A percentile compares a stretch with the other conserved stretches of the same genome.
Evolutionary conservation across 2,329 filamentous ascomycete genomes (phyloP).

Genomic region (Elsinoe arachidis): DNA sequence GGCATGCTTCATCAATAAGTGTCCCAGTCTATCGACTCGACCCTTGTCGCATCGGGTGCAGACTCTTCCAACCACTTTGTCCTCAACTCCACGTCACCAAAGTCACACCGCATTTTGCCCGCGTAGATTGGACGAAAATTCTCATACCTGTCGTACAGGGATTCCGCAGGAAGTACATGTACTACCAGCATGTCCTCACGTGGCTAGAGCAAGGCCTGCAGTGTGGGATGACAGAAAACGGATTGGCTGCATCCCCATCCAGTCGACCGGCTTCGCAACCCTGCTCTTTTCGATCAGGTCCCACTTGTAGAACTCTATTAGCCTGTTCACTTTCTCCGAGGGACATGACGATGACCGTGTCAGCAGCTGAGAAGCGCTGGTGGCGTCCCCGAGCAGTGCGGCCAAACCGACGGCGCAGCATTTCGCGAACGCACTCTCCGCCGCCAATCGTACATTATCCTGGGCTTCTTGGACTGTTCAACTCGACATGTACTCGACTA

Average conservation of each 20-base stretch:
- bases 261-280: not conserved
- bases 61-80: not conserved
- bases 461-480: not conserved
- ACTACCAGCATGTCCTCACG: not conserved
- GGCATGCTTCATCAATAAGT: not conserved
- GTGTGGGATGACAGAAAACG: conserved; percentile 11
- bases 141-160: conserved; percentile 10
- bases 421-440: not conserved
- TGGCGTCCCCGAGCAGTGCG: not conserved
- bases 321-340: not conserved
- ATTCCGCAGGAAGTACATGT: conserved; percentile 6
- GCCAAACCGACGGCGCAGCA: conserved; percentile 7
- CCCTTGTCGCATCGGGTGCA: not conserved
- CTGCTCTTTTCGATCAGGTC: not conserved
- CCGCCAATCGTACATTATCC: not conserved
- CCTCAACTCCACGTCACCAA: not conserved
- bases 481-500: not conserved
- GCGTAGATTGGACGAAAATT: conserved; percentile 1
- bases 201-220: not conserved
- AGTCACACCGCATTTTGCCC: conserved; percentile 2
- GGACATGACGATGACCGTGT: not conserved
- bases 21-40: not conserved
- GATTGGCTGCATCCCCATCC: conserved; percentile 4
- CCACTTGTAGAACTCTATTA: not conserved
- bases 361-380: conserved; percentile 1